These are phyloP conservation scores for Detonula confervacea DNA, from an alignment of 352 stramenopile species.

Conservation along the genomic window DNA sequence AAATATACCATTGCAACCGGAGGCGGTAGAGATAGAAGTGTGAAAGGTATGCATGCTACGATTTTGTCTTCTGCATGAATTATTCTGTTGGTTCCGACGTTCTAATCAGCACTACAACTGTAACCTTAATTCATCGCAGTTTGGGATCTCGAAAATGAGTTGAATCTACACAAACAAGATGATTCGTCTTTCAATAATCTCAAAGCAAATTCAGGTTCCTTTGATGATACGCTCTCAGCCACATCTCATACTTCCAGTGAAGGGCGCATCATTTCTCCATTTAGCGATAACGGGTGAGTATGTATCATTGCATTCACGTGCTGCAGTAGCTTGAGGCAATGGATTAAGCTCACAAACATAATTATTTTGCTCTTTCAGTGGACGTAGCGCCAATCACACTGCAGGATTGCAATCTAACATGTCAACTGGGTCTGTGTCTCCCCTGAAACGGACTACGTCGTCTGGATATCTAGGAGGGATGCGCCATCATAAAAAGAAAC, in stretches of 20 bases:
- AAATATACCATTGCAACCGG: slow-evolving; percentile 78
- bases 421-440: slow-evolving; percentile 40
- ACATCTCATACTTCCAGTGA: slow-evolving; percentile 58
- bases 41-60: slow-evolving; percentile 50
- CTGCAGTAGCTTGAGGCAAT: background rate
- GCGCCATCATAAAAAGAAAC: slow-evolving; percentile 46
- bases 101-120: slow-evolving; percentile 1
- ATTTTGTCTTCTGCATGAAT: slow-evolving; percentile 3
- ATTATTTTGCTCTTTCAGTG: slow-evolving; percentile 1
- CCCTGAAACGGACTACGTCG: slow-evolving; percentile 36
- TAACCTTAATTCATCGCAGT: slow-evolving; percentile 43
- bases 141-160: slow-evolving; percentile 70
- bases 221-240: slow-evolving; percentile 50
- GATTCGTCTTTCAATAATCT: slow-evolving; percentile 40
- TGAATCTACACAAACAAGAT: slow-evolving; percentile 68
- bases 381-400: slow-evolving; percentile 1
- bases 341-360: background rate
- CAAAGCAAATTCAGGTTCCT: slow-evolving; percentile 64
- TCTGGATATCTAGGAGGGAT: slow-evolving; percentile 19
- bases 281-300: slow-evolving; percentile 27
- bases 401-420: slow-evolving; percentile 20
- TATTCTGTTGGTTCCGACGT: background rate
- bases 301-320: background rate
- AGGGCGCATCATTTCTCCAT: slow-evolving; percentile 12
- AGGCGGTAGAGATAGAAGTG: slow-evolving; percentile 63